Evolutionary conservation across 495 filamentous ascomycete genomes (phyloP).

Genomic region (Hyaloscypha finlandica): DNA sequence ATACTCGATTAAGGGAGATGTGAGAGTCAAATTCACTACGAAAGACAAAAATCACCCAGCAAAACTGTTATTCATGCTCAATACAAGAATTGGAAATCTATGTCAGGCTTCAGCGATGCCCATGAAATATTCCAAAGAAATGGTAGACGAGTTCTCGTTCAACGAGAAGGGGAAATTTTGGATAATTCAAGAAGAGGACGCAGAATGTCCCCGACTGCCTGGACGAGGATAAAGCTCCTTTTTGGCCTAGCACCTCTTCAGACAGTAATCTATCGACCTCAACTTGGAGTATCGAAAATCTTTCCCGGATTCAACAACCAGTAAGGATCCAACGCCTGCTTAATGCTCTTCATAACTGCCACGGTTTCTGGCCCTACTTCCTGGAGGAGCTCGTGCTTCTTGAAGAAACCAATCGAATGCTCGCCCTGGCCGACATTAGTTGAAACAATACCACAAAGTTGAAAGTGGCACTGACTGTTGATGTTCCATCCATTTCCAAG

Average conservation of each 20-base stretch:
- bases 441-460: neutral
- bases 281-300: constrained; percentile 65
- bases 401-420: constrained; percentile 83
- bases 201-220: too few species aligned
- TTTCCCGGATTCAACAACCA: constrained; percentile 93
- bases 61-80: too few species aligned
- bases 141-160: neutral
- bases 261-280: neutral
- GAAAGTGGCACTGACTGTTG: constrained; percentile 53
- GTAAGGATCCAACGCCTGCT: constrained; percentile 75
- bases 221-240: too few species aligned
- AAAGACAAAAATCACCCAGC: too few species aligned
- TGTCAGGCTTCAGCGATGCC: too few species aligned
- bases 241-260: neutral
- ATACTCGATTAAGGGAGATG: too few species aligned
- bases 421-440: constrained; percentile 55
- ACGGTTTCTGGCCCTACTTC: constrained; percentile 81
- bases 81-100: too few species aligned
- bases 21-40: too few species aligned
- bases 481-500: constrained; percentile 90
- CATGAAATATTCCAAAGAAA: neutral
- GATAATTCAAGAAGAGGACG: too few species aligned
- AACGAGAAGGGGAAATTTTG: too few species aligned
- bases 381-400: constrained; percentile 70
- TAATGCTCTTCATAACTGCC: constrained; percentile 82